Conservation (phyloP, 495 filamentous ascomycete species). For the Penicillium dipodomyicola region DNA sequence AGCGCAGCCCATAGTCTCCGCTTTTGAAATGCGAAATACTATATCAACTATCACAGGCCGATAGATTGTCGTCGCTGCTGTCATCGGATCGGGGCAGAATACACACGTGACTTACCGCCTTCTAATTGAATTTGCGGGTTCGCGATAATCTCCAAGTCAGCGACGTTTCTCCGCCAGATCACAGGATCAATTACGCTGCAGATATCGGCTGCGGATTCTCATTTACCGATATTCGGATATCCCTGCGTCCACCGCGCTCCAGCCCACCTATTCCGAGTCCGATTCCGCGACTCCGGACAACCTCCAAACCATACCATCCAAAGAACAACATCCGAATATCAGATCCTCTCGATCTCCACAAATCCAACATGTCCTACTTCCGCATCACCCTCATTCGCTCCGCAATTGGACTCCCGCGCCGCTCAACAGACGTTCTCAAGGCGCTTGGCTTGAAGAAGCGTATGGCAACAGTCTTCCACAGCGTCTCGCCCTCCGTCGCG, state of each 20-base stretch:
- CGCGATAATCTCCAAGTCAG: constrained; percentile 5
- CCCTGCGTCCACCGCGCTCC: background rate
- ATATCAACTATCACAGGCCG: background rate
- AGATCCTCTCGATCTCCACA: constrained; percentile 1
- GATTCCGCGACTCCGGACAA: background rate
- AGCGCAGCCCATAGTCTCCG: background rate
- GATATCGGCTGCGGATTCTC: background rate
- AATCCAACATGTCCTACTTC: constrained; percentile 77
- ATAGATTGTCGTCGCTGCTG: constrained; percentile 14
- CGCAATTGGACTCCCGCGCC: constrained; percentile 84
- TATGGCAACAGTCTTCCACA: constrained; percentile 87
- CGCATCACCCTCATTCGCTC: constrained; percentile 91
- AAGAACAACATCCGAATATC: constrained; percentile 10
- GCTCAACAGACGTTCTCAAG: constrained; percentile 77
- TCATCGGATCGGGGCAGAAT: constrained; percentile 23
- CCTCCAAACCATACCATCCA: background rate
- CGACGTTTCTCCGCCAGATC: background rate
- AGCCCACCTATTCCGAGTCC: background rate
- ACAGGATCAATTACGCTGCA: background rate
- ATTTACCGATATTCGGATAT: background rate
- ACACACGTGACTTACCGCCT: constrained; percentile 29
- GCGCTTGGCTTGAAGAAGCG: constrained; percentile 88
- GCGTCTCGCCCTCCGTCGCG: constrained; percentile 76
- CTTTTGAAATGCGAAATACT: background rate
- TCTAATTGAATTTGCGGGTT: constrained; percentile 20